Evolutionary conservation across 305 asterid species (phyloP), one percentile per base, ranked within the genome.

Genomic region (Plantago coronopus): DNA sequence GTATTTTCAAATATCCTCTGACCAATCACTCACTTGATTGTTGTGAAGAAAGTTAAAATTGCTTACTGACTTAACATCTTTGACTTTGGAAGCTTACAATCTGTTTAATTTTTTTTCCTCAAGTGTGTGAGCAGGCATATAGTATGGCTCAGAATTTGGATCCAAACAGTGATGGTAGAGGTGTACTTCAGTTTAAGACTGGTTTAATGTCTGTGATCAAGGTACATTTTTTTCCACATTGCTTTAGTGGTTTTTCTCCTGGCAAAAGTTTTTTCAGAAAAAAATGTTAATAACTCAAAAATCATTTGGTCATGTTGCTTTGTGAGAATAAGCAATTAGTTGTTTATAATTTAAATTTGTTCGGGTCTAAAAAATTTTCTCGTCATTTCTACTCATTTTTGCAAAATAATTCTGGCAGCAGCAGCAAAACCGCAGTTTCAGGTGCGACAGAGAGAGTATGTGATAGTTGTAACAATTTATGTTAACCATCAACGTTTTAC

Each of bases 41-140:
- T 22, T 53, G 3, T 10, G 34, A 25, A 65, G 42, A 59, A 62
- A 21, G 44, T 55, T 61, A 56, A 21, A 47, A 65, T 42, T 50
- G 17, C 62, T 23, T 18, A 18, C 48, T 43, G 46, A 14, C 57
- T 55, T 59, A 53, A 38, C 53, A 20, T 45, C 59, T 48, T 42
- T 19, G 29, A 38, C 42, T 57, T 53, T 49, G 18, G 43, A 57
- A 20, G 14, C 15, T 74, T 49, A 46, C 63, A 18, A 54, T n/a
- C 0, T 56, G 57, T 61, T 38, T 38, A 38, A 38, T 10, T 54
- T 64, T 60, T 65, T 60, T 50, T 64, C 50, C 54, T 64, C 50
- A 70, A 91, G 98, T 93, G 63, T 93, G 98, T 46, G 98, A 93
- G 88, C 98, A 93, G 89, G 98, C 98, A 13, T 93, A 93, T 76